phyloP scores from a whole-genome alignment of 73 alveolate genomes.

The Urostyla sp. region DNA sequence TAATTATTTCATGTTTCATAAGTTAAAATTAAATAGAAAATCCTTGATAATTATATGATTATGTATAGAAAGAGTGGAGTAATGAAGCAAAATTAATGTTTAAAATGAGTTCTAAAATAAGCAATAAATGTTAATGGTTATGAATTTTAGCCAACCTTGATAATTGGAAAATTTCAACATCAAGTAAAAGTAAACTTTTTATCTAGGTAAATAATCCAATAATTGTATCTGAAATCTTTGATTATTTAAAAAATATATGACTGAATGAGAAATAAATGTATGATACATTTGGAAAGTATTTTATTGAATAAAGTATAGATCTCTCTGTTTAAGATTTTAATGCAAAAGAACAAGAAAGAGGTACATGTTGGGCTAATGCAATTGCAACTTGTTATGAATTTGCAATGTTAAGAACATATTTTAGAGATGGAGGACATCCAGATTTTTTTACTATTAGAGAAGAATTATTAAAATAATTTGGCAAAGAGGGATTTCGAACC shows the following conservation, averaged over 20 bases:
- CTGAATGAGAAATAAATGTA: not conserved
- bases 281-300: not conserved
- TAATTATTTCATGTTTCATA: not conserved
- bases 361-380: conserved; percentile 27
- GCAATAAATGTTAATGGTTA: not conserved
- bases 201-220: not conserved
- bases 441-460: not conserved
- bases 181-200: not conserved
- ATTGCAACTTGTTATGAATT: not conserved
- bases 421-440: conserved; percentile 1
- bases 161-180: conserved; percentile 8
- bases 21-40: not conserved
- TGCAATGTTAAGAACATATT: not conserved
- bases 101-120: not conserved
- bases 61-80: not conserved
- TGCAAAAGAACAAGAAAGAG: not conserved
- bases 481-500: not conserved
- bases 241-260: not conserved
- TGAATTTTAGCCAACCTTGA: not conserved
- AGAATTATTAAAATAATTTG: not conserved
- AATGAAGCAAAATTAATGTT: not conserved
- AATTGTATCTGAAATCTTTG: not conserved
- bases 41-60: not conserved
- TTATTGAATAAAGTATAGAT: not conserved
- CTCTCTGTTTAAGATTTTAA: not conserved